Evolutionary conservation across 179 eudicot species (phyloP).

Genomic region (Spinacia oleracea): DNA sequence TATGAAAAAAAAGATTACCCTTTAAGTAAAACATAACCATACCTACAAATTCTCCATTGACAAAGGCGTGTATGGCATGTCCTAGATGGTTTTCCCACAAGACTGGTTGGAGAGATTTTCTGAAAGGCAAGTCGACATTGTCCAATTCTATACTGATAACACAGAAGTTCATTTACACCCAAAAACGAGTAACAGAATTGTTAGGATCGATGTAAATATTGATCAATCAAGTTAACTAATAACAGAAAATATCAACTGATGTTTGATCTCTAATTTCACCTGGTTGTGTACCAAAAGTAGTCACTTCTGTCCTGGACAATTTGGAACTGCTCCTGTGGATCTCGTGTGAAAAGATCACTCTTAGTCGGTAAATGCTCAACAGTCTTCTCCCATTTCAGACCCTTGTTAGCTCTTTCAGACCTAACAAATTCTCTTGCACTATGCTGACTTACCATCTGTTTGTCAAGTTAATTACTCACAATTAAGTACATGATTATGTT

Average conservation of each 20-base stretch:
- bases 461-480: neutral
- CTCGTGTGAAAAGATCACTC: slow-evolving; percentile 8
- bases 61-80: slow-evolving; percentile 66
- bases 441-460: slow-evolving; percentile 73
- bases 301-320: slow-evolving; percentile 66
- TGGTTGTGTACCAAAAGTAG: slow-evolving; percentile 81
- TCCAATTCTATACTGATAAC: slow-evolving; percentile 56
- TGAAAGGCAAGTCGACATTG: slow-evolving; percentile 63
- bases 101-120: slow-evolving; percentile 58
- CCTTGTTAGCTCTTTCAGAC: slow-evolving; percentile 44
- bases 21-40: slow-evolving; percentile 9
- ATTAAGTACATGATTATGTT: neutral
- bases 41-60: slow-evolving; percentile 79
- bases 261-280: slow-evolving; percentile 37
- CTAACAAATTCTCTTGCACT: slow-evolving; percentile 54
- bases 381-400: slow-evolving; percentile 61
- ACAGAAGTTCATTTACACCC: neutral
- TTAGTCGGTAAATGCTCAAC: slow-evolving; percentile 49
- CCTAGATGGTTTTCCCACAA: slow-evolving; percentile 67
- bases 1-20: neutral
- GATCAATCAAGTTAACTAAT: neutral
- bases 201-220: neutral
- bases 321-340: slow-evolving; percentile 59
- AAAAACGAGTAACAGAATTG: neutral
- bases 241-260: neutral